Evolutionary conservation across 441 rosid species (phyloP).

Genomic region (Corymbia calophylla): DNA sequence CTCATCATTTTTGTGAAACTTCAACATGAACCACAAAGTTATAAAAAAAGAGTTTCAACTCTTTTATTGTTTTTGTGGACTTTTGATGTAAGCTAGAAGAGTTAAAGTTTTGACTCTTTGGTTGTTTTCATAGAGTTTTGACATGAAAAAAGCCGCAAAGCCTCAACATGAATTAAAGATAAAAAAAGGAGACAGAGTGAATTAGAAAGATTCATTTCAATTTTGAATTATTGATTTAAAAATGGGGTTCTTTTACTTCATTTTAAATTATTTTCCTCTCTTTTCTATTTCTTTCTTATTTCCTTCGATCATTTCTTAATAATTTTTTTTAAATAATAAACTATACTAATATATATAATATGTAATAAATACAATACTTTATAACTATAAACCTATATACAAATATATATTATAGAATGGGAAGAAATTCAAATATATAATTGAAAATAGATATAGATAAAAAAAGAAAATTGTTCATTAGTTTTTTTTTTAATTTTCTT

Average conservation of each 20-base stretch:
- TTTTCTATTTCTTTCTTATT: not conserved
- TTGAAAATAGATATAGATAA: too few species aligned
- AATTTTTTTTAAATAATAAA: too few species aligned
- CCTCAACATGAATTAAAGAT: not conserved
- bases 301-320: not conserved
- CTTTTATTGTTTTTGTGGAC: not conserved
- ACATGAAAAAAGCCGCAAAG: not conserved
- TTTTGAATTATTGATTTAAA: not conserved
- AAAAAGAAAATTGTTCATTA: not conserved
- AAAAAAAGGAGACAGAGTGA: not conserved
- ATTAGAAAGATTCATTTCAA: not conserved
- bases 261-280: too few species aligned
- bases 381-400: not conserved
- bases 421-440: too few species aligned
- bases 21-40: not conserved
- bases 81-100: not conserved
- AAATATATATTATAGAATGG: too few species aligned
- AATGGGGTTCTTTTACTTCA: not conserved
- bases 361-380: not conserved
- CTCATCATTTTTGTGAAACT: too few species aligned
- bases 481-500: not conserved
- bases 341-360: too few species aligned
- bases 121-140: not conserved
- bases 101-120: too few species aligned
- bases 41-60: not conserved